Conservation (phyloP, 495 filamentous ascomycete genomes). For the Aspergillus incahuasiensis region DNA sequence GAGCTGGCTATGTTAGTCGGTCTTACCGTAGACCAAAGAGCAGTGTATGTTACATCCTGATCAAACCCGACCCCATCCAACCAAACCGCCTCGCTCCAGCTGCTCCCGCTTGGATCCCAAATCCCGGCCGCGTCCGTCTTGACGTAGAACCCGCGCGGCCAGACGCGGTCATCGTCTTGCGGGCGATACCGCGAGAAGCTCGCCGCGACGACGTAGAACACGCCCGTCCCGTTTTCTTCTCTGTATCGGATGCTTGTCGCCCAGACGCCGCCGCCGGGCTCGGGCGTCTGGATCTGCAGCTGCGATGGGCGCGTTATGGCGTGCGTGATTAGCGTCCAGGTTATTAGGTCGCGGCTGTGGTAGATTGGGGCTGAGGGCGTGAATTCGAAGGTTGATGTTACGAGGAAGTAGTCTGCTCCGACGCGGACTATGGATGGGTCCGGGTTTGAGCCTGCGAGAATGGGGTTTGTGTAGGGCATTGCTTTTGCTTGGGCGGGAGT, state of each 20-base stretch:
- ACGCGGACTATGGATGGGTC: conserved; percentile 4
- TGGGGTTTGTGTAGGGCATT: conserved; percentile 7
- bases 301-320: conserved; percentile 56
- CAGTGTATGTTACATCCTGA: conserved; percentile 40
- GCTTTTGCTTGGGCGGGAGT: not conserved
- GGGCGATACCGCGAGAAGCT: conserved; percentile 40
- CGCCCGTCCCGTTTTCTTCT: conserved; percentile 13
- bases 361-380: conserved; percentile 7
- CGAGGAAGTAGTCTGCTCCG: not conserved
- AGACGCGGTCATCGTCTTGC: conserved; percentile 39
- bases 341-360: conserved; percentile 2
- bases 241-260: conserved; percentile 41
- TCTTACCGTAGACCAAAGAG: no score
- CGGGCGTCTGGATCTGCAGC: conserved; percentile 55
- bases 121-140: conserved; percentile 19
- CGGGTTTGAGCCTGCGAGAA: conserved; percentile 9
- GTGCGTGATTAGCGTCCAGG: conserved; percentile 36
- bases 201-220: conserved; percentile 41
- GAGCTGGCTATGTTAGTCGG: no score
- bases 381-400: conserved; percentile 6
- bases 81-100: conserved; percentile 47
- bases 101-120: conserved; percentile 20
- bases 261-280: conserved; percentile 46
- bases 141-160: conserved; percentile 46
- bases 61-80: conserved; percentile 47